Base-by-base conservation (phyloP, 352 stramenopile species). In the Pythium grandisporangium region DNA sequence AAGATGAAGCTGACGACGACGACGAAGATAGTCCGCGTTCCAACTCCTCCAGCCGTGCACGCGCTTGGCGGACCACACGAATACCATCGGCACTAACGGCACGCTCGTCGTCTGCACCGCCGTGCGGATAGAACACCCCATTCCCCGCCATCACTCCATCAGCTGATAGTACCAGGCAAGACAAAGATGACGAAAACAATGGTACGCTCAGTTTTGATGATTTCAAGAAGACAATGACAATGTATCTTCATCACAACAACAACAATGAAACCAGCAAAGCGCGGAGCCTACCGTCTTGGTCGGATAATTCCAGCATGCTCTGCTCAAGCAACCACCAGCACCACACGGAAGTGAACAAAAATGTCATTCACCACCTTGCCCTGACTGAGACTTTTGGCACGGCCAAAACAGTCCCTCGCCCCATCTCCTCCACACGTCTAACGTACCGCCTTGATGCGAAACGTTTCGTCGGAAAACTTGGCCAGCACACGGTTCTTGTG, bases 281-380 rank as follows among this genome's bases (percentile, higher is more conserved):
- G 14, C 27, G 5, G 26, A 23, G 51, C 58, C 24, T 46, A 78
- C 67, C 65, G 51, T 84, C 73, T 6, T 83, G 47, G 10, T 89
- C 75, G 22, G 70, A 70, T 13, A 71, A 69, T 56, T 92, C 71
- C 14, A 89, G 63, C 75, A 89, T 83, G 27, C 57, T 85, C 56
- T 76, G 16, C 5, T 34, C 12, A 32, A 8, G 39, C 14, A 5
- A 1, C 16, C 42, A 10, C 21, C 20, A 17, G 5, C 20, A 7
- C 17, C 22, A 2, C 1, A 32, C 27, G 14, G 8, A 32, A 14
- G 14, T 14, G 27, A 32, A 8, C 27, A 14, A 32, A 32, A 14
- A 14, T 8, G 14, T 32, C 27, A 10, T n/a, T n/a, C n/a, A n/a
- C n/a, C n/a, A n/a, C n/a, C n/a, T n/a, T n/a, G n/a, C n/a, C n/a